phyloP scores from a whole-genome alignment of 164 flowering plant genomes.

The Saururus chinensis region DNA sequence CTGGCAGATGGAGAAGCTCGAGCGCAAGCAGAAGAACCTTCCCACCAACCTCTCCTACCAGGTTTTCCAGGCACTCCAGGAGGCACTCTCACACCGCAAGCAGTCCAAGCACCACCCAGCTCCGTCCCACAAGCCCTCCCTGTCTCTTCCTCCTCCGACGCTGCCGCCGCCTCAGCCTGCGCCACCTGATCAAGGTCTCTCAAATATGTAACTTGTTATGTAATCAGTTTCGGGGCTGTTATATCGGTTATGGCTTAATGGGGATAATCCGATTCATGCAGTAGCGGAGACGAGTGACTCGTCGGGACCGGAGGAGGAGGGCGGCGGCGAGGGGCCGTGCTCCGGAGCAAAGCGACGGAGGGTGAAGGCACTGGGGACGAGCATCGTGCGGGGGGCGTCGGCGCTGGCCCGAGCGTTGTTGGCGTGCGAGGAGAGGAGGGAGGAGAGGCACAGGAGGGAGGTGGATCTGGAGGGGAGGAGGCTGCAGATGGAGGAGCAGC shows the following conservation, averaged over 20 bases:
- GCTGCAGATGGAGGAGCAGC: conserved; percentile 24
- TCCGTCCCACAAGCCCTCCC: too few relatives aligned
- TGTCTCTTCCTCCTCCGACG: not conserved
- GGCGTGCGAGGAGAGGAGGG: conserved; percentile 29
- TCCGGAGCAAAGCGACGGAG: conserved; percentile 8
- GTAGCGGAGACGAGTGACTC: conserved; percentile 11
- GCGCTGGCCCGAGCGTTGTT: conserved; percentile 18
- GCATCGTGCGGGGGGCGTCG: conserved; percentile 25
- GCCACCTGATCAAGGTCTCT: conserved; percentile 7
- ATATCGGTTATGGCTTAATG: too few relatives aligned
- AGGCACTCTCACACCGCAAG: conserved; percentile 16
- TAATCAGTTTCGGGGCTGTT: too few relatives aligned
- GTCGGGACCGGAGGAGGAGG: conserved; percentile 16
- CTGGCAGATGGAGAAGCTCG: conserved; percentile 30
- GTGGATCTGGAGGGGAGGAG: conserved; percentile 23
- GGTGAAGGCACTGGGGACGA: conserved; percentile 17
- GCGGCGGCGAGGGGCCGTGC: conserved; percentile 5
- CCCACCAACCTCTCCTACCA: conserved; percentile 26
- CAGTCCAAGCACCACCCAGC: not conserved
- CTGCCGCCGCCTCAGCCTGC: conserved; percentile 7
- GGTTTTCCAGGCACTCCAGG: conserved; percentile 23
- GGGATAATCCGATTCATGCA: conserved; percentile 11
- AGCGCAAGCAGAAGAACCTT: conserved; percentile 23
- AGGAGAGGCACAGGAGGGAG: conserved; percentile 22
- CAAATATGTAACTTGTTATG: not conserved